phyloP scores from a whole-genome alignment of 2,329 filamentous ascomycete genomes.

The Colletotrichum sp. region DNA sequence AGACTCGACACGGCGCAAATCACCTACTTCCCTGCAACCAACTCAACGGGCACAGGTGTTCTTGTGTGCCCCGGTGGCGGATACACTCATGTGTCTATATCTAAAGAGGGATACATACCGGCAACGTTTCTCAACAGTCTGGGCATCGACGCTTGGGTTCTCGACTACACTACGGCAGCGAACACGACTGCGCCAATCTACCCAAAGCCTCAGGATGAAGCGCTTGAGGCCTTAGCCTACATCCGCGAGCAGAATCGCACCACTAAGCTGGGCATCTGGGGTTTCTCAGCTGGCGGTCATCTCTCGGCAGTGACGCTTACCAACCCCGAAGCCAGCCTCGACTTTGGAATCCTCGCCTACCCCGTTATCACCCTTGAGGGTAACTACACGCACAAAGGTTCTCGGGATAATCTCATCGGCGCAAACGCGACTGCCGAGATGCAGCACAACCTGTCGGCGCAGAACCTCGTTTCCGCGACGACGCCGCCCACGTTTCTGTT shows the following conservation, averaged over 20 bases:
- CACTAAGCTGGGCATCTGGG: slow-evolving; percentile 27
- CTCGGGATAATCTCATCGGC: slow-evolving; percentile 25
- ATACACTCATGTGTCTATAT: slow-evolving; percentile 20
- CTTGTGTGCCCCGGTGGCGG: slow-evolving; percentile 25
- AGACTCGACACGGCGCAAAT: slow-evolving; percentile 7
- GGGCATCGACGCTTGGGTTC: slow-evolving; percentile 26
- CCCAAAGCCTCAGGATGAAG: slow-evolving; percentile 22
- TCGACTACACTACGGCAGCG: slow-evolving; percentile 22
- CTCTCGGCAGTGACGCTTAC: slow-evolving; percentile 25
- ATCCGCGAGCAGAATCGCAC: slow-evolving; percentile 21
- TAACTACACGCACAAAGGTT: slow-evolving; percentile 20
- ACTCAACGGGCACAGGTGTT: slow-evolving; percentile 18
- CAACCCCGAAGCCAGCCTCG: slow-evolving; percentile 20
- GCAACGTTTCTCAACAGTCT: slow-evolving; percentile 19
- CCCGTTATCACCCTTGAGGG: slow-evolving; percentile 26
- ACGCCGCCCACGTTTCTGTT: slow-evolving; percentile 40
- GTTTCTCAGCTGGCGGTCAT: slow-evolving; percentile 28
- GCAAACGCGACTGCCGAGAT: slow-evolving; percentile 20
- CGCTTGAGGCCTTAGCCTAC: slow-evolving; percentile 20
- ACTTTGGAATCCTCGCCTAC: slow-evolving; percentile 28
- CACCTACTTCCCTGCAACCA: slow-evolving; percentile 9
- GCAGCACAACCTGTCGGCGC: slow-evolving; percentile 25
- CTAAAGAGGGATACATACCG: slow-evolving; percentile 19
- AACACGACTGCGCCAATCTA: slow-evolving; percentile 23
- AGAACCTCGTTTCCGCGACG: slow-evolving; percentile 26